Base-by-base conservation (phyloP, 192 early-diverging fungal genomes). In the Paraglomus brasilianum region DNA sequence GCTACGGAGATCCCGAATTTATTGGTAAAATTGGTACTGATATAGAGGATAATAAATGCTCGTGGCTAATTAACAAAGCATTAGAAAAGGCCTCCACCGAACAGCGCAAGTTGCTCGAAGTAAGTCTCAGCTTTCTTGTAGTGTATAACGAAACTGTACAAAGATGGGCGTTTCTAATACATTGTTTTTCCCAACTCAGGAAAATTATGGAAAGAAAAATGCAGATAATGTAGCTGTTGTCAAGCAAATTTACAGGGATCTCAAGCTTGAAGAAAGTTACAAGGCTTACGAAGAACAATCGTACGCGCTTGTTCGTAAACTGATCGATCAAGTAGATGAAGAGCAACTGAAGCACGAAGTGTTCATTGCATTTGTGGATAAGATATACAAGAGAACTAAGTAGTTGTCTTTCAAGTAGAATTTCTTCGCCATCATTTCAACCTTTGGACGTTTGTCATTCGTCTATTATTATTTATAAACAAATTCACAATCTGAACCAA, bases 1-100 rank as follows among this genome's bases (percentile, higher is more conserved):
- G 95, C 84, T 99, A 88, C 71, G 97, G 91, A 69, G 85, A 82
- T 41, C 93, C 95, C 5, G 86, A 84, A 56, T 81, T 92, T 44
- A 98, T 98, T 80, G 97, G 97, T 74, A 99, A 99, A 86, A 94
- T 99, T 79, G 97, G 97, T 49, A 99, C 97, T 36, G 97, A 99
- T 75, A 99, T 99, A 57, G 90, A 97, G 82, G 96, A 97, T 80
- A 99, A 99, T 88, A 99, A 99, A 86, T 99, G 97, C 82, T 93
- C 90, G 17, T 99, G 97, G 97, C 80, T 97, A 67, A 91, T 99
- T 72, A 94, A 95, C 71, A 89, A 95, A 80, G 96, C 96, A 1
- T 84, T 99, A 21, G 81, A 78, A 70, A 84, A 80, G 52, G 88
- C 85, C 52, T 83, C 78, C n/a, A 77, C 89, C 44, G 93, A 91